Evolutionary conservation across 805 yeast genomes (phyloP).

Genomic region (Candida gorgasii): DNA sequence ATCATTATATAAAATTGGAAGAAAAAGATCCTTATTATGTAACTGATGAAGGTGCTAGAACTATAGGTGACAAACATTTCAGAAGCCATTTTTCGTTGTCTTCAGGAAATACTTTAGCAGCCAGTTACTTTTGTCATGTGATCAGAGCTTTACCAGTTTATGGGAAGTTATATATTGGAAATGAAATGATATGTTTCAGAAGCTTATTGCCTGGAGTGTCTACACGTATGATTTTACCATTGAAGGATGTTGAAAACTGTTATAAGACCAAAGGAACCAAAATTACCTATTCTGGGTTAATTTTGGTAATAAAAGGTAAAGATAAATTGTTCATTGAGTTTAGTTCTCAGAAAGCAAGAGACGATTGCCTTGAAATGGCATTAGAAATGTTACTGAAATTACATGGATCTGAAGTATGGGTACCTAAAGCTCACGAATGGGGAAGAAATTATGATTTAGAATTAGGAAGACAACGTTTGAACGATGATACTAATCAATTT

Average conservation of each 20-base stretch:
- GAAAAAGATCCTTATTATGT: slow-evolving; percentile 46
- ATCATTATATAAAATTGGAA: slow-evolving; percentile 53
- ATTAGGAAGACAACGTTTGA: slow-evolving; percentile 17
- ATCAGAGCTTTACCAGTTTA: slow-evolving; percentile 74
- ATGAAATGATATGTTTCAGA: slow-evolving; percentile 71
- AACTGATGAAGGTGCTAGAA: slow-evolving; percentile 43
- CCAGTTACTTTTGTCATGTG: slow-evolving; percentile 71
- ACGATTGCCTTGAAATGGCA: slow-evolving; percentile 65
- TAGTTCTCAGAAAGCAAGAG: slow-evolving; percentile 59
- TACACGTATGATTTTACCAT: slow-evolving; percentile 81
- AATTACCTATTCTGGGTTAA: slow-evolving; percentile 69
- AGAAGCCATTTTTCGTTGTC: slow-evolving; percentile 65
- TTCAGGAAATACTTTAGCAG: slow-evolving; percentile 50
- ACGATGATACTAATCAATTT: slow-evolving; percentile 2
- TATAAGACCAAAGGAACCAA: slow-evolving; percentile 67
- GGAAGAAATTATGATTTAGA: slow-evolving; percentile 22
- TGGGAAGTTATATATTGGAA: slow-evolving; percentile 79
- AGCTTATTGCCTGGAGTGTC: slow-evolving; percentile 75
- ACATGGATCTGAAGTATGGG: slow-evolving; percentile 26
- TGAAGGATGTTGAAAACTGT: slow-evolving; percentile 68
- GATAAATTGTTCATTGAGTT: slow-evolving; percentile 81
- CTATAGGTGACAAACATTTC: slow-evolving; percentile 57
- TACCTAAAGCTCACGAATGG: slow-evolving; percentile 26
- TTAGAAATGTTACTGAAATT: slow-evolving; percentile 50
- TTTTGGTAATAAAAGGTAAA: slow-evolving; percentile 67